Evolutionary conservation across 2,329 filamentous ascomycete genomes (phyloP).

Genomic region (Sporothrix inflata): DNA sequence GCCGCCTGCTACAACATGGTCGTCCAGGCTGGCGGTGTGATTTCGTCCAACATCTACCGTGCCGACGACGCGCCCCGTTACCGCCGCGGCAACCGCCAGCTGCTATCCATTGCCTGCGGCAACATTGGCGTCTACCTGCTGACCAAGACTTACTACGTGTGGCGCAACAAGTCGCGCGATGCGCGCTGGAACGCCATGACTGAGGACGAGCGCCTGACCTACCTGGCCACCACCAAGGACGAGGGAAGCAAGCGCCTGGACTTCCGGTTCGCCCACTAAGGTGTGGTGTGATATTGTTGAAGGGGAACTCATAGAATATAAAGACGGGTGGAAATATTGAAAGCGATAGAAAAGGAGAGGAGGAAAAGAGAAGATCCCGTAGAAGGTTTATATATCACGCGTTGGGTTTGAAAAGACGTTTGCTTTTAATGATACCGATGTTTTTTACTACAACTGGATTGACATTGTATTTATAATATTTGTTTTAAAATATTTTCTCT

Average conservation of each 20-base stretch:
- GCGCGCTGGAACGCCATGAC: slow-evolving; percentile 40
- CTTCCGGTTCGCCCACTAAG: slow-evolving; percentile 41
- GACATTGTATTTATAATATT: no score
- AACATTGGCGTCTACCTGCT: slow-evolving; percentile 40
- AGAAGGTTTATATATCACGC: background rate
- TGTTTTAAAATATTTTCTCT: no score
- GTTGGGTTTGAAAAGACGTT: background rate
- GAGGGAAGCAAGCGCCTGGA: slow-evolving; percentile 42
- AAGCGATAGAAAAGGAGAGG: background rate
- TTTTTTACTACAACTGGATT: background rate
- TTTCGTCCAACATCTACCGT: slow-evolving; percentile 47
- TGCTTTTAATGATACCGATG: background rate
- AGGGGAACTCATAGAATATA: slow-evolving; percentile 16
- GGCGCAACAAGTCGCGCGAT: slow-evolving; percentile 40
- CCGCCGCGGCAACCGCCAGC: slow-evolving; percentile 55
- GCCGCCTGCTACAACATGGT: slow-evolving; percentile 66
- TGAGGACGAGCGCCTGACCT: slow-evolving; percentile 38
- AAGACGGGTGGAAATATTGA: background rate
- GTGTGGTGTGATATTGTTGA: background rate
- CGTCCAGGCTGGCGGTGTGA: slow-evolving; percentile 49
- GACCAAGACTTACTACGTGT: slow-evolving; percentile 42
- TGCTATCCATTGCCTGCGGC: slow-evolving; percentile 52
- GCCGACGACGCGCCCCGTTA: slow-evolving; percentile 52
- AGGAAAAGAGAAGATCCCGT: background rate
- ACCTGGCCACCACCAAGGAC: slow-evolving; percentile 41